Conservation (phyloP, 495 filamentous ascomycete species). For the Penicillium subrubescens region DNA sequence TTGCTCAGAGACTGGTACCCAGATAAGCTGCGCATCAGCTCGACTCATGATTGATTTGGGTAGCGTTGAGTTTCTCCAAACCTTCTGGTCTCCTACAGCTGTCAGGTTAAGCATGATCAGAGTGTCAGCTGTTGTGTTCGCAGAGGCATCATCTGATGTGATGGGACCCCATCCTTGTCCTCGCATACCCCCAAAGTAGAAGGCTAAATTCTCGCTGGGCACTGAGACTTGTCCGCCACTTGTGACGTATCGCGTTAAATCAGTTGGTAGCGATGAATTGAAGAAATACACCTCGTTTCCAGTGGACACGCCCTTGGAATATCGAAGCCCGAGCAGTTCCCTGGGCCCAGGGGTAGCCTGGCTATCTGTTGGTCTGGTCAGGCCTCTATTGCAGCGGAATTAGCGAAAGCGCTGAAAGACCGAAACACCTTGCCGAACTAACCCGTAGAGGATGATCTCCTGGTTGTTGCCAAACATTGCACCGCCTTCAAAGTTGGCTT, state of each 20-base stretch:
- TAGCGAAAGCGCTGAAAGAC: background rate
- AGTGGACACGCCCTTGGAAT: background rate
- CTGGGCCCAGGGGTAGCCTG: constrained; percentile 30
- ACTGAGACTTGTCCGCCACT: constrained; percentile 61
- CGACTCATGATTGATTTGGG: constrained; percentile 51
- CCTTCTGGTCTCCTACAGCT: constrained; percentile 41
- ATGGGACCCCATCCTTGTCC: constrained; percentile 47
- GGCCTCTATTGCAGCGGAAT: background rate
- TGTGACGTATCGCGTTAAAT: constrained; percentile 61
- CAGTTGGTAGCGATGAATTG: background rate
- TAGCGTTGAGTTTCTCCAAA: constrained; percentile 57
- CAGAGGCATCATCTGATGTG: constrained; percentile 34
- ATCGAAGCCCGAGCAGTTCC: background rate
- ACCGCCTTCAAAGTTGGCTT: constrained; percentile 1
- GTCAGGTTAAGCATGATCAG: constrained; percentile 63
- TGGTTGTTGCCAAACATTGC: constrained; percentile 5
- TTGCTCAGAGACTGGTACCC: constrained; percentile 63
- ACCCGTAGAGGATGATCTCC: constrained; percentile 8
- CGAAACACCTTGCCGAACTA: background rate
- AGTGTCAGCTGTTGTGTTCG: constrained; percentile 32
- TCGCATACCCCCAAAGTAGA: constrained; percentile 66
- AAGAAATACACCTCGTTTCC: background rate
- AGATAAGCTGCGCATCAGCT: constrained; percentile 64
- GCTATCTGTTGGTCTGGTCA: constrained; percentile 5
- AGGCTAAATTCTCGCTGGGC: constrained; percentile 70